These are phyloP conservation scores for Oryza punctata DNA, from an alignment of 176 grass and related monocot genomes.

Conservation along the genomic window DNA sequence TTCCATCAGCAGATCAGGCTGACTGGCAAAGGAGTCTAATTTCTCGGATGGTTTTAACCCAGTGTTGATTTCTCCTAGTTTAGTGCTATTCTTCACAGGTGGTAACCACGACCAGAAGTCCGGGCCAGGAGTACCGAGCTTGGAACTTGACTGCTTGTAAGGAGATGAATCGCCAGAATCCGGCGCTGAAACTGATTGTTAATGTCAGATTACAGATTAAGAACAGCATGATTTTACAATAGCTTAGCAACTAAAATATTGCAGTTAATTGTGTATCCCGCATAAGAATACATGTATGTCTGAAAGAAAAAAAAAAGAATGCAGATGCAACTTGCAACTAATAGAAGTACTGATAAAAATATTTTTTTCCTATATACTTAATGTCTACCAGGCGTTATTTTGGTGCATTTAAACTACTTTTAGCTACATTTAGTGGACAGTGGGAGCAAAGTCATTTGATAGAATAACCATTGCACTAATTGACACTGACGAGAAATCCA, in stretches of 20 bases:
- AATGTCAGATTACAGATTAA: conserved; percentile 32
- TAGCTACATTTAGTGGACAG: conserved; percentile 8
- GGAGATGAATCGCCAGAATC: conserved; percentile 34
- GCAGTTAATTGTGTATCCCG: not conserved
- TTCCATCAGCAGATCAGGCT: conserved; percentile 76
- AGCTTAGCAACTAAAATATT: not conserved
- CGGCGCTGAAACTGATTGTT: conserved; percentile 33
- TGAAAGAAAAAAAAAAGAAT: conserved; percentile 15
- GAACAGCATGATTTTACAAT: not conserved
- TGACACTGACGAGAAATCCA: not conserved
- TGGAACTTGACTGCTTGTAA: conserved; percentile 40
- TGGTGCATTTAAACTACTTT: not conserved
- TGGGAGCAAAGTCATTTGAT: conserved; percentile 1
- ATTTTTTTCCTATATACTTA: not conserved
- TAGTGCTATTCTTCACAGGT: conserved; percentile 50
- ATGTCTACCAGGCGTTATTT: not conserved
- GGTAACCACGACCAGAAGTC: conserved; percentile 99
- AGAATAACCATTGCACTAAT: not conserved
- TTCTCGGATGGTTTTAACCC: conserved; percentile 54
- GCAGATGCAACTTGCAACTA: not conserved
- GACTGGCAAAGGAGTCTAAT: conserved; percentile 43
- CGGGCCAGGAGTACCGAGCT: conserved; percentile 76
- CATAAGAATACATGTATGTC: not conserved
- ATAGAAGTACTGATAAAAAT: not conserved
- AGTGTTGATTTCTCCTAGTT: conserved; percentile 35